phyloP scores from a whole-genome alignment of 345 rosid genomes.

The Linum trigynum region DNA sequence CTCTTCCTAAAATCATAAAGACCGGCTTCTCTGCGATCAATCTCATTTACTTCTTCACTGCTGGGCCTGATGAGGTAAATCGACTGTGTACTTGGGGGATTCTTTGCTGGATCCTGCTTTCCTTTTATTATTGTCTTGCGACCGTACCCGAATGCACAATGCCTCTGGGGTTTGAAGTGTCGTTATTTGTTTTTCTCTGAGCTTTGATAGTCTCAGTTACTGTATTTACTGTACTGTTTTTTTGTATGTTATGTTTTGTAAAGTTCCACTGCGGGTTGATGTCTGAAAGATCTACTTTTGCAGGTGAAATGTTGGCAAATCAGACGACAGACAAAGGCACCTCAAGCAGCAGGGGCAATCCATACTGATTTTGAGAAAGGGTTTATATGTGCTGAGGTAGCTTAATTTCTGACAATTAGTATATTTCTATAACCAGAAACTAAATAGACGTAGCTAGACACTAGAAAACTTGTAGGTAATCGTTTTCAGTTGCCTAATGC shows the following conservation, averaged over 20 bases:
- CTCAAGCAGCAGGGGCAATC: constrained; percentile 96
- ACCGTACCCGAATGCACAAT: not conserved
- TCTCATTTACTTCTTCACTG: constrained; percentile 96
- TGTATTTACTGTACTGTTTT: not conserved
- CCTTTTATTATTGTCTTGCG: not conserved
- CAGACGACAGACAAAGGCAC: constrained; percentile 84
- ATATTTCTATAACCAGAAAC: too few species aligned
- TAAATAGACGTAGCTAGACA: too few species aligned
- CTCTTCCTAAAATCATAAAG: constrained; percentile 93
- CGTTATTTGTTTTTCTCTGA: not conserved
- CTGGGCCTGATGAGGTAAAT: constrained; percentile 92
- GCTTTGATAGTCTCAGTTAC: not conserved
- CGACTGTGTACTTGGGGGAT: too few species aligned
- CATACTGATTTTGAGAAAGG: constrained; percentile 95
- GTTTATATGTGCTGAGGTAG: constrained; percentile 96
- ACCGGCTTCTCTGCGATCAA: constrained; percentile 93
- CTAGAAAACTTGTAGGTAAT: not conserved
- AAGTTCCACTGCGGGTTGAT: not conserved
- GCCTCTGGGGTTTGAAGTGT: not conserved
- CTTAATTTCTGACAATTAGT: too few species aligned
- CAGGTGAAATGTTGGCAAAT: constrained; percentile 99
- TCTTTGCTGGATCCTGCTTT: too few species aligned
- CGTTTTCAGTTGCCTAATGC: not conserved
- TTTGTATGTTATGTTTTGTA: not conserved
- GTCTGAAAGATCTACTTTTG: constrained; percentile 12